Base-by-base conservation (phyloP, 352 stramenopile species). In the Phytophthora pinifolia region DNA sequence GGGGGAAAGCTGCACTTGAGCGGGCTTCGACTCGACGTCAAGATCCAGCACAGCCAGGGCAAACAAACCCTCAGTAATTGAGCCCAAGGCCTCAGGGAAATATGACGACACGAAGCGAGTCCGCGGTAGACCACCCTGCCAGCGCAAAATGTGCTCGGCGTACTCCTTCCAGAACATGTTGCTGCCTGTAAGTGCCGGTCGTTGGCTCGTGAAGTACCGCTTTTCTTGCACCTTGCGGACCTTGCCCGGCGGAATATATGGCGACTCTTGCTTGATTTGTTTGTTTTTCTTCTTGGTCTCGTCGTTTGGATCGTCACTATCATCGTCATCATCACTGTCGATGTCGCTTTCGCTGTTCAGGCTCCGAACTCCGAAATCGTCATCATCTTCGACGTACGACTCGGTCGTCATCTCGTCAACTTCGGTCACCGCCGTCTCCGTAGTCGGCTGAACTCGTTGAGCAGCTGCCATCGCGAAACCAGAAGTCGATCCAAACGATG, bases 131-230 rank as follows among this genome's bases (percentile, higher is more conserved):
- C n/a, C 25, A 38, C 9, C 37, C 32, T 34, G 35, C 18, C 13
- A 48, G 35, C 25, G 41, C 25, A 60, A 31, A 1, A 83, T 29
- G 37, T 88, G 45, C 13, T 64, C 47, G 10, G 79, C 76, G 50
- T 84, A 89, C 20, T 83, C 76, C 9, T 60, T 68, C 80, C 80
- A 91, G 41, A 87, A 91, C 39, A 59, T 62, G 58, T 83, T 87
- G 1, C 46, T 18, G 2, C 73, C 73, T 41, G 63, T 50, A 14
- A 83, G 45, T 29, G 46, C n/a, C n/a, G 64, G 67, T n/a, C 54
- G 54, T 36, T 75, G 65, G 0, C 31, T 43, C 10, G 30, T 39
- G 20, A 72, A 76, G 36, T 57, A 76, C 8, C 66, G 58, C 32
- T 72, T 77, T 54, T 84, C 74, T 45, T 74, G 54, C 4, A 82